Conservation (phyloP, 495 filamentous ascomycete genomes). For the Penicillium parvum region DNA sequence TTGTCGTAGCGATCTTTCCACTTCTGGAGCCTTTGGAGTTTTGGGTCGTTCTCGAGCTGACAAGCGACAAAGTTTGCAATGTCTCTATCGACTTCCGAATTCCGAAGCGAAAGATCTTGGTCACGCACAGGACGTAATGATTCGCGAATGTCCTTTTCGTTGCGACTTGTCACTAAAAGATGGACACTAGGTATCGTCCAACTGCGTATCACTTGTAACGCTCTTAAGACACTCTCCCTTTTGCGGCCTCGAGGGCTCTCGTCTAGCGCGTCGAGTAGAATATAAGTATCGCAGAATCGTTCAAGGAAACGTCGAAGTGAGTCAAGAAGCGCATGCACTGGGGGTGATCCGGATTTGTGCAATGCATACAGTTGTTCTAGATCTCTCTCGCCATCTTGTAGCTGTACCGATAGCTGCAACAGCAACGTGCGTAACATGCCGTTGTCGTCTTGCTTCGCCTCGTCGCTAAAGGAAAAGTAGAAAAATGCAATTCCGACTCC, state of each 20-base stretch:
- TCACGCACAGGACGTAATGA: constrained; percentile 15
- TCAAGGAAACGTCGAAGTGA: constrained; percentile 13
- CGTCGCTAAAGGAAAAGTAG: constrained; percentile 38
- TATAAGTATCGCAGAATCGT: constrained; percentile 18
- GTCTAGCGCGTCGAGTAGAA: constrained; percentile 29
- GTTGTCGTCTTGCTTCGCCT: constrained; percentile 21
- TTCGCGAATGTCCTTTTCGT: constrained; percentile 31
- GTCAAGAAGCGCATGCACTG: constrained; percentile 10
- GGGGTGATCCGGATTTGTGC: constrained; percentile 6
- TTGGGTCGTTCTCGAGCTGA: constrained; percentile 22
- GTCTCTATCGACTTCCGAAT: constrained; percentile 24
- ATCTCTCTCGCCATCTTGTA: constrained; percentile 9
- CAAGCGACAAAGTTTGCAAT: constrained; percentile 27
- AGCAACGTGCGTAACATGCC: constrained; percentile 35
- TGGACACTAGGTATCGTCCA: constrained; percentile 27
- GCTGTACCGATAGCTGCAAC: constrained; percentile 33
- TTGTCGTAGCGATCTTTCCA: constrained; percentile 25
- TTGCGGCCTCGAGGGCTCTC: constrained; percentile 18
- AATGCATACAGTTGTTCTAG: constrained; percentile 14
- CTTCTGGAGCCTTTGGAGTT: constrained; percentile 23
- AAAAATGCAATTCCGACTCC: constrained; percentile 34
- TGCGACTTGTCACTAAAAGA: constrained; percentile 36
- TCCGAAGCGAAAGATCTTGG: constrained; percentile 20
- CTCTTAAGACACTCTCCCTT: constrained; percentile 19
- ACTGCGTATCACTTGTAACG: constrained; percentile 18